Evolutionary conservation across 192 early-diverging fungal species (phyloP).

Genomic region (Podila epigama): DNA sequence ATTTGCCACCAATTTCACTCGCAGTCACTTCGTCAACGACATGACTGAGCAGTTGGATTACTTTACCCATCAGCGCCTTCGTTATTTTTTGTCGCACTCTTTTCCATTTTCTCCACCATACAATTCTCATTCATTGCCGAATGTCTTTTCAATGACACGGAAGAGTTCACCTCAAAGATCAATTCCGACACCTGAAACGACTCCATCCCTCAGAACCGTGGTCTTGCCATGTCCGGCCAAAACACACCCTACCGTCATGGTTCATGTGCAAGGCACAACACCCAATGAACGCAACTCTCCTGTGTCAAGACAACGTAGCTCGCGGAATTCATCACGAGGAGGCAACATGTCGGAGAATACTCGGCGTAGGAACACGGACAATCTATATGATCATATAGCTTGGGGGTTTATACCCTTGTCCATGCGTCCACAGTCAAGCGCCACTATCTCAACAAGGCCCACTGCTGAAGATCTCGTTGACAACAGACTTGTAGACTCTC

Average conservation of each 20-base stretch:
- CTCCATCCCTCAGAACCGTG: neutral
- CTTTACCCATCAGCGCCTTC: too few relatives aligned
- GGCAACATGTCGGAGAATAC: neutral
- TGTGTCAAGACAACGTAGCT: too few relatives aligned
- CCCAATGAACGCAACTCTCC: neutral
- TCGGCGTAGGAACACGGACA: neutral
- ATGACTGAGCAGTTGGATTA: neutral
- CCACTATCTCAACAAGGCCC: neutral
- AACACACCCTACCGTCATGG: neutral
- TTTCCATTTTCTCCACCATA: neutral
- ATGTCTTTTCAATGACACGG: conserved; percentile 1
- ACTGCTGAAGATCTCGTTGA: neutral
- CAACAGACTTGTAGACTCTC: too few relatives aligned
- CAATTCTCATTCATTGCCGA: too few relatives aligned
- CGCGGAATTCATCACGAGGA: too few relatives aligned
- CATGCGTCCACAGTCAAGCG: neutral
- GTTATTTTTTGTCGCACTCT: neutral
- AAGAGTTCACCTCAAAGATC: neutral
- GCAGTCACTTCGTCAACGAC: neutral
- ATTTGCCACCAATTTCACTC: neutral
- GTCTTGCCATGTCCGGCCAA: neutral
- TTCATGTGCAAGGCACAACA: neutral
- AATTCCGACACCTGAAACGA: neutral
- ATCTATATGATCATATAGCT: neutral
- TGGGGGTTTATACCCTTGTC: neutral